Base-by-base conservation (phyloP, 169 alveolate genomes). In the Babesia bovis region DNA sequence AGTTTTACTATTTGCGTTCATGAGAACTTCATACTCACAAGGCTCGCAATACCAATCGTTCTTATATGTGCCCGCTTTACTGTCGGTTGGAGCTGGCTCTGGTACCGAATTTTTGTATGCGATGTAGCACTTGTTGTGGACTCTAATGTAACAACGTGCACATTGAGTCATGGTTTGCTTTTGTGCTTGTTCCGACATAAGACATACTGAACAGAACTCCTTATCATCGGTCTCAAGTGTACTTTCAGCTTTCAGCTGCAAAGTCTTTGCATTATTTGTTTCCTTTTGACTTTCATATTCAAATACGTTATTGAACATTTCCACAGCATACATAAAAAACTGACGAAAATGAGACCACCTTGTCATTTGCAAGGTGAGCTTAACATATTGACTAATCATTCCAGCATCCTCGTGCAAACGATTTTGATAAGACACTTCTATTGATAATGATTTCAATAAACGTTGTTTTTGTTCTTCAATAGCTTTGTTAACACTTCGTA, bases 151-250 rank as follows among this genome's bases (percentile, higher is more conserved):
- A 42, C 87, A 79, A 4, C 82, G 82, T 23, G 30, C 41, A 57
- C 87, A 79, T 47, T 79, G 87, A 15, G 40, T 28, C 71, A 79
- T 50, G 19, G 70, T 26, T 32, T 79, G 83, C 72, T 79, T 79
- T 49, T 79, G 79, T 40, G 83, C 66, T 45, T 25, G 70, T 47
- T 79, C 87, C 40, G 83, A 28, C 87, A 79, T 10, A 44, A 79
- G 76, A 40, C 87, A 79, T 67, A 79, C 87, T 50, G 84, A 70
- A 23, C 87, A 79, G 33, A 58, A 79, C 40, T 79, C 87, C 65
- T 61, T 59, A 45, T 40, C 76, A 21, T 49, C 50, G 17, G 61
- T 38, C 21, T 47, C 76, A 36, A 47, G 32, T 2, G 36, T 23
- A 23, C 6, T 5, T 0, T 47, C 66, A n/a, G 73, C 61, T 30